These are phyloP conservation scores for Eremomyces bilateralis DNA, from an alignment of 495 filamentous ascomycete species.

Conservation along the genomic window DNA sequence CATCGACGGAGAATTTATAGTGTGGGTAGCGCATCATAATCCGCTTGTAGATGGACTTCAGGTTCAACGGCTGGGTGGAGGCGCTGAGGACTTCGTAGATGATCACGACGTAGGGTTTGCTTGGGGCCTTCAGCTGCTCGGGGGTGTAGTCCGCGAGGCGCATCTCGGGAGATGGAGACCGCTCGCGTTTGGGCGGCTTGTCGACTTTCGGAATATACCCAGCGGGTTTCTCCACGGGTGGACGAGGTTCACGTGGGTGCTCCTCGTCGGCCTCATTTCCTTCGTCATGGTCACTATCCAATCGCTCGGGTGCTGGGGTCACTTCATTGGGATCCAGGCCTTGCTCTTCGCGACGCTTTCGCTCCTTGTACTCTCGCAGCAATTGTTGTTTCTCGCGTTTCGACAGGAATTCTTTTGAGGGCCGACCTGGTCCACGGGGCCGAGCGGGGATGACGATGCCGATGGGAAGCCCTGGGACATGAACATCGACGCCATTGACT, in stretches of 20 bases:
- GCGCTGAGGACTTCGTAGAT: constrained; percentile 76
- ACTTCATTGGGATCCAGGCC: constrained; percentile 10
- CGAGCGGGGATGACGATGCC: constrained; percentile 25
- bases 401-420: constrained; percentile 83
- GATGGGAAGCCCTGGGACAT: neutral
- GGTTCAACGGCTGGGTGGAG: constrained; percentile 49
- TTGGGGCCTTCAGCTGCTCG: constrained; percentile 70
- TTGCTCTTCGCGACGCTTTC: constrained; percentile 20
- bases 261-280: too few species aligned
- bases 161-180: constrained; percentile 50
- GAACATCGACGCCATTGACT: neutral
- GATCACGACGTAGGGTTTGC: constrained; percentile 68
- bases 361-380: constrained; percentile 33
- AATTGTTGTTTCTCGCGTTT: constrained; percentile 54
- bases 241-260: constrained; percentile 11
- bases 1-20: constrained; percentile 60
- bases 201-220: too few species aligned
- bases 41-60: constrained; percentile 85
- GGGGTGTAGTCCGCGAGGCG: constrained; percentile 55
- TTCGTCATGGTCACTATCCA: too few species aligned
- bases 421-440: constrained; percentile 66
- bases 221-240: constrained; percentile 32
- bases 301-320: constrained; percentile 4
- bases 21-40: constrained; percentile 77
- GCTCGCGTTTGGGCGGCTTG: constrained; percentile 37